Evolutionary conservation across 129 eudicot genomes (phyloP), one percentile per base, ranked within the genome.

Genomic region (Chrysanthemum seticuspe): DNA sequence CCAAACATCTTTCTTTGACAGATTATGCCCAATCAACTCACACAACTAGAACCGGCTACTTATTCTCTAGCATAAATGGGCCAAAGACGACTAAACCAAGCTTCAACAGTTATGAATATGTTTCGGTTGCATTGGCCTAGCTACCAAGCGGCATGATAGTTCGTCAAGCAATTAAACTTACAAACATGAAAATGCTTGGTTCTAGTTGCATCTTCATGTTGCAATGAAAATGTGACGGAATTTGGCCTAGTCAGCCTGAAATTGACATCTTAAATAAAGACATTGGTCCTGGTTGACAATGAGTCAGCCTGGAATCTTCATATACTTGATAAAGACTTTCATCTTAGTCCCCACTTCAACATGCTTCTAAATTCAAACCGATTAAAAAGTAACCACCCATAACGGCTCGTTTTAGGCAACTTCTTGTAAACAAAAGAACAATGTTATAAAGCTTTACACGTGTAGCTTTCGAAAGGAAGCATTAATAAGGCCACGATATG

Each of bases 261-360:
- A 53, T 65, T 71, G 55, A 53, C 71, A 34, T 61, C 48, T 66
- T 55, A 55, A 44, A 75, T 65, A 75, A 75, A 75, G 73, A 45
- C 67, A 23, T 75, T 75, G 79, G 79, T 65, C 79, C 73, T 66
- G 65, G 8, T 66, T 65, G 58, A 66, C 57, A 54, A 66, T 44
- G 73, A 75, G 73, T 75, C 79, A 29, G 58, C 79, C 73, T 75
- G 67, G 74, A 75, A 66, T 66, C 50, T 76, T 76, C 74, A 67
- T 45, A 45, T 45, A 25, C 44, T n/a, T 76, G 74, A 67, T 57
- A 44, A 76, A 57, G 74, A 47, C 62, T 67, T 16, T 10, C 54
- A 6, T 67, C 36, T 58, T 27, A 10, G 74, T 67, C 61, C 68
- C 74, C 68, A 67, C 74, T 23, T 10, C 44, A 29, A 57, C 48